Conservation (phyloP, 768 basidiomycete genomes). For the Tulasnella sp. region DNA sequence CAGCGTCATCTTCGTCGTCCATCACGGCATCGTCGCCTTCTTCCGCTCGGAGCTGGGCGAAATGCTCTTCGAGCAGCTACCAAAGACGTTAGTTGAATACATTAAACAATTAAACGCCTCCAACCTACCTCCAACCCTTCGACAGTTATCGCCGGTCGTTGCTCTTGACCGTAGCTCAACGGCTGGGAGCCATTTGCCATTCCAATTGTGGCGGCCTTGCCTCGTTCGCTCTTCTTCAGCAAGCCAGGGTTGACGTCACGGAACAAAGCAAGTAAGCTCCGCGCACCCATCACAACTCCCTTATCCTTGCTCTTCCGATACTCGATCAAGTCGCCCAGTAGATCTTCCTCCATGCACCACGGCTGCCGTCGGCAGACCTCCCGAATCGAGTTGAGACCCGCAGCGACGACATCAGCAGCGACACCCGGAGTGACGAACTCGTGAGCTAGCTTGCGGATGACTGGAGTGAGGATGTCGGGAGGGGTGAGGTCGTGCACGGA, state of each 20-base stretch:
- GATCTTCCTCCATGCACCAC: conserved; percentile 93
- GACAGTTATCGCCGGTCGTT: conserved; percentile 68
- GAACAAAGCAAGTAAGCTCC: conserved; percentile 80
- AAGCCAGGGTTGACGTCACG: conserved; percentile 93
- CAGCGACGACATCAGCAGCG: conserved; percentile 87
- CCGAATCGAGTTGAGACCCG: conserved; percentile 90
- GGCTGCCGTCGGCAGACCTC: conserved; percentile 93
- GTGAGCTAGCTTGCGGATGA: conserved; percentile 80
- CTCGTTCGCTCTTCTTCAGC: conserved; percentile 84
- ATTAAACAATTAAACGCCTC: background rate
- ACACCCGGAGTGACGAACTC: conserved; percentile 98
- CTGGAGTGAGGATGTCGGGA: conserved; percentile 81
- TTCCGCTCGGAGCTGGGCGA: conserved; percentile 59
- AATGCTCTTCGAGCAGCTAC: conserved; percentile 81
- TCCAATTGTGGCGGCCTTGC: conserved; percentile 83
- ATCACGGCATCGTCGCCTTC: conserved; percentile 32
- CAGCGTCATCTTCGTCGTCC: conserved; percentile 42
- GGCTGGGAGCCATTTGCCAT: conserved; percentile 46
- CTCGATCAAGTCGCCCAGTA: conserved; percentile 84
- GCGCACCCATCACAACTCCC: conserved; percentile 76
- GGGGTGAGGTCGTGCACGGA: conserved; percentile 93
- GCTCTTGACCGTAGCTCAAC: conserved; percentile 66
- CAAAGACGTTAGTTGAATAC: background rate
- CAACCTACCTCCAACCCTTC: conserved; percentile 73
- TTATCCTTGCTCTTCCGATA: conserved; percentile 95